phyloP scores from a whole-genome alignment of 805 yeast species.

The Pichia californica region DNA sequence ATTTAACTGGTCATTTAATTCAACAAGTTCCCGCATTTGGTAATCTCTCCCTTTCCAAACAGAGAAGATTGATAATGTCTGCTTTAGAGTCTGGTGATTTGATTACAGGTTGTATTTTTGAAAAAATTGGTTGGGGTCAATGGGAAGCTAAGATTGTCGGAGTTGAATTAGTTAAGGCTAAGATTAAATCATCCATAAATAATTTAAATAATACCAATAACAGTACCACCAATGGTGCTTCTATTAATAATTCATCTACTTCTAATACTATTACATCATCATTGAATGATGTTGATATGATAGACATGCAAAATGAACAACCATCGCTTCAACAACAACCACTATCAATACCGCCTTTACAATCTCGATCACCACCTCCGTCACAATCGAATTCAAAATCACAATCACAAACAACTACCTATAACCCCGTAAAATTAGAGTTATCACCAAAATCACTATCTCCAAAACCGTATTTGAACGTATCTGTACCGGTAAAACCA shows the following conservation, averaged over 20 bases:
- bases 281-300: too few relatives aligned
- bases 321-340: background rate
- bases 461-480: too few relatives aligned
- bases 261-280: background rate
- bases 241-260: background rate
- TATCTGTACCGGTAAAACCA: too few relatives aligned
- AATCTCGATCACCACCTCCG: too few relatives aligned
- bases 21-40: constrained; percentile 74
- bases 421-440: background rate
- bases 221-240: background rate
- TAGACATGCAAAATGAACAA: too few relatives aligned
- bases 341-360: too few relatives aligned
- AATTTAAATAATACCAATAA: background rate
- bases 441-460: too few relatives aligned
- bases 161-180: constrained; percentile 19
- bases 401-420: too few relatives aligned
- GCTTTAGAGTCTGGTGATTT: constrained; percentile 72
- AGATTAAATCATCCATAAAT: constrained; percentile 19
- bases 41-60: constrained; percentile 75
- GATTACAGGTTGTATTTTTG: constrained; percentile 62
- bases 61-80: constrained; percentile 82
- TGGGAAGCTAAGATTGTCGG: constrained; percentile 69
- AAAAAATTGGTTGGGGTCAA: constrained; percentile 97
- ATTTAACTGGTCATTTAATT: constrained; percentile 73
- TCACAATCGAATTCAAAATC: too few relatives aligned